A percentile compares a stretch with the other conserved stretches of the same genome.
Conservation (phyloP, 768 basidiomycete species). For the Tulasnella sp. region DNA sequence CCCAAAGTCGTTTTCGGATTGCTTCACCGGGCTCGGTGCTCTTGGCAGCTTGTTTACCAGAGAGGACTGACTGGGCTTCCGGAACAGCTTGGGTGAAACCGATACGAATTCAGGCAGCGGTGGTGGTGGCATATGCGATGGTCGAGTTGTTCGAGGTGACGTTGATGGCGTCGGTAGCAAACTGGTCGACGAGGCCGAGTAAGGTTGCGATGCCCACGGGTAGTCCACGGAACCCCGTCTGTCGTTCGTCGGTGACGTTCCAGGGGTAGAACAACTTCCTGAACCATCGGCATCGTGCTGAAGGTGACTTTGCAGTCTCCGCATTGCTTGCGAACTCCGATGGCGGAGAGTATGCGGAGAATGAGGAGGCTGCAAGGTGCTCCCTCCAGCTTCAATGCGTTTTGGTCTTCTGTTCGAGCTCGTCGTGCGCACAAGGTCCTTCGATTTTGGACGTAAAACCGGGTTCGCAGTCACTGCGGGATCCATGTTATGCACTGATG, state of each 20-base stretch:
- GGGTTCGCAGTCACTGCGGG: neutral
- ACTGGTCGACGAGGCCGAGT: neutral
- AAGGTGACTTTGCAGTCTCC: neutral
- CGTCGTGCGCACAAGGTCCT: neutral
- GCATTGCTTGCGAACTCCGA: neutral
- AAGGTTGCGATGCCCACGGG: neutral
- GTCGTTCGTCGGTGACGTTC: neutral
- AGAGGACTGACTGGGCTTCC: neutral
- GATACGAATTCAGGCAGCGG: neutral
- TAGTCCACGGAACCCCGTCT: neutral
- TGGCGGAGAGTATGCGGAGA: neutral
- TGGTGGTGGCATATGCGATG: neutral
- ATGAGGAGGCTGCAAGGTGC: constrained; percentile 3
- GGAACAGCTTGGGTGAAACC: neutral
- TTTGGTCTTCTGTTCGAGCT: neutral
- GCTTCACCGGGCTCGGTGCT: constrained; percentile 1
- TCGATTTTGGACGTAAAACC: neutral
- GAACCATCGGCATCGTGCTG: neutral
- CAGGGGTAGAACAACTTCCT: neutral
- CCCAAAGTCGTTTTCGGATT: neutral
- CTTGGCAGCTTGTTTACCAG: neutral
- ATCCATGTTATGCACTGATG: neutral
- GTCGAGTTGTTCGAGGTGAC: neutral
- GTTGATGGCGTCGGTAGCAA: neutral
- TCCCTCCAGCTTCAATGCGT: neutral